Percentiles rank a stretch among this genome's conserved stretches.
Evolutionary conservation across 805 yeast genomes (phyloP).

Genomic region (Ogataea chonburiensis): DNA sequence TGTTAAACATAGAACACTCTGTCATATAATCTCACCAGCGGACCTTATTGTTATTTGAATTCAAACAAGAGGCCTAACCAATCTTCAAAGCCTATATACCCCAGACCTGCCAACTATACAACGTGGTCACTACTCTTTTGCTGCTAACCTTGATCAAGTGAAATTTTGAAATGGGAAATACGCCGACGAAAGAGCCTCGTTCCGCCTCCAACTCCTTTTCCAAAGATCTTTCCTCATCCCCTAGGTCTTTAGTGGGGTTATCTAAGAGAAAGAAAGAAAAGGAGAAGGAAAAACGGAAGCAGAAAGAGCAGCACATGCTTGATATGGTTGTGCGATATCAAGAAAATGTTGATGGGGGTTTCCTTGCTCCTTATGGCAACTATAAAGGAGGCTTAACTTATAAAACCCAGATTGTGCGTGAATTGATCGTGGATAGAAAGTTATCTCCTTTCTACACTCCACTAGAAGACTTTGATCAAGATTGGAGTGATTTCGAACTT

Average conservation of each 20-base stretch:
- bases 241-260: conserved; percentile 20
- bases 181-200: conserved; percentile 28
- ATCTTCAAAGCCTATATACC: too few species aligned
- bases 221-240: conserved; percentile 19
- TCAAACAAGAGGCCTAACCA: too few species aligned
- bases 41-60: too few species aligned
- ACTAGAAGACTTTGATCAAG: conserved; percentile 69
- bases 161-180: conserved; percentile 28
- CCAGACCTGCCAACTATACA: too few species aligned
- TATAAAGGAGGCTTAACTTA: conserved; percentile 77
- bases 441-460: conserved; percentile 92
- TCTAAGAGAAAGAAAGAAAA: conserved; percentile 36
- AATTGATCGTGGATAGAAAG: conserved; percentile 62
- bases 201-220: conserved; percentile 20
- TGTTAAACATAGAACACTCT: too few species aligned
- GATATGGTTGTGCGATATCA: conserved; percentile 57
- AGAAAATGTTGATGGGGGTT: conserved; percentile 93
- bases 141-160: too few species aligned
- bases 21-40: too few species aligned
- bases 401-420: conserved; percentile 69
- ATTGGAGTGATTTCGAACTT: conserved; percentile 72
- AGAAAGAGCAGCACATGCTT: conserved; percentile 52
- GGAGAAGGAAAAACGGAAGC: conserved; percentile 54
- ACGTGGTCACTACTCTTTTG: too few species aligned
- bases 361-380: conserved; percentile 85